A percentile compares a stretch with the other conserved stretches of the same genome.
These are phyloP conservation scores for Exophiala bonariae DNA, from an alignment of 2,329 filamentous ascomycete species.

Conservation along the genomic window DNA sequence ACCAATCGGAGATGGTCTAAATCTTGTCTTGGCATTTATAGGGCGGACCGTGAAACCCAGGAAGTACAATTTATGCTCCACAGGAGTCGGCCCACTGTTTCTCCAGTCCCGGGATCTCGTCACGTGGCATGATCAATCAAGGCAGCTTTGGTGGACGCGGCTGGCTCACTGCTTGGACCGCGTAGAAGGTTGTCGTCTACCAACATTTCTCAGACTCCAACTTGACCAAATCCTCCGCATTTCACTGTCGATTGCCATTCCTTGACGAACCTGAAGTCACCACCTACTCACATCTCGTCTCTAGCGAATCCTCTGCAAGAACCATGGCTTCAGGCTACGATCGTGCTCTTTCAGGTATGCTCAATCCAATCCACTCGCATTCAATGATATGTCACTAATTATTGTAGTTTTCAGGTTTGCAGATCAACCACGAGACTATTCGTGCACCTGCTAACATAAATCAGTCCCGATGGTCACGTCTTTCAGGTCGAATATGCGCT, in stretches of 20 bases:
- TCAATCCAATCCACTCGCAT: constrained; percentile 4
- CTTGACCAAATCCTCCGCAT: not conserved
- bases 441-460: constrained; percentile 44
- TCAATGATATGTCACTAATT: constrained; percentile 14
- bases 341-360: constrained; percentile 94
- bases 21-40: not conserved
- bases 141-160: constrained; percentile 16
- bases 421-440: no score
- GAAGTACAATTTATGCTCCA: no score
- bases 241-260: not conserved
- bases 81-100: not conserved
- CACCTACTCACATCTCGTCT: no score
- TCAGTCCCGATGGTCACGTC: constrained; percentile 96
- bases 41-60: no score
- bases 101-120: not conserved
- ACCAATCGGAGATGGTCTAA: constrained; percentile 13
- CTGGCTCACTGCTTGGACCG: no score
- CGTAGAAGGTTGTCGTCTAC: not conserved
- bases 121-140: no score
- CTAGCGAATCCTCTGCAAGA: constrained; percentile 16
- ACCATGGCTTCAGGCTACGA: constrained; percentile 93
- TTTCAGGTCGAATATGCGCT: constrained; percentile 99
- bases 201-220: not conserved
- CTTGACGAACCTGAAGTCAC: no score
- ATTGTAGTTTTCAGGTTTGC: constrained; percentile 35